Conservation (phyloP, 176 grass and related monocot species). For the Saccharum spontaneum region DNA sequence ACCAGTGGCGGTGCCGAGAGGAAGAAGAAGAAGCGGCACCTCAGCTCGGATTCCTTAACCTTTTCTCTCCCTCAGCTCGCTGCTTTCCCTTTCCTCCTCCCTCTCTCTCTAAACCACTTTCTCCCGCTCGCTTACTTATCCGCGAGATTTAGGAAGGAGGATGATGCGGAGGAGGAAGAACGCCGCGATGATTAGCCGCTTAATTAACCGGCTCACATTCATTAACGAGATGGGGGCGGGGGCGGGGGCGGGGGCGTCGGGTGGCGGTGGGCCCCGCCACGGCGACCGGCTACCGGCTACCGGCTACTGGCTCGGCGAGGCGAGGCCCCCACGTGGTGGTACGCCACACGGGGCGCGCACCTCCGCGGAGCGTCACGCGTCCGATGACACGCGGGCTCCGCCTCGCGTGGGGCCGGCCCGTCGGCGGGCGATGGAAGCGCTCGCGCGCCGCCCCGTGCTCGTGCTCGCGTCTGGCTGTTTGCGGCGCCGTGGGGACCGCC, state of each 20-base stretch:
- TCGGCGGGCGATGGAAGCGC: neutral
- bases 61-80: slow-evolving; percentile 3
- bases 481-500: neutral
- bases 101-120: neutral
- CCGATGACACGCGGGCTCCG: neutral
- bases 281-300: slow-evolving; percentile 9
- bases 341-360: neutral
- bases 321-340: neutral
- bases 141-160: slow-evolving; percentile 34
- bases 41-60: slow-evolving; percentile 9
- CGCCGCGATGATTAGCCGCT: slow-evolving; percentile 35
- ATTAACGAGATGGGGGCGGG: neutral
- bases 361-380: too few relatives aligned
- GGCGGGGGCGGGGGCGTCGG: neutral
- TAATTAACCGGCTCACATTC: slow-evolving; percentile 7
- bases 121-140: slow-evolving; percentile 32
- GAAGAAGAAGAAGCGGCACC: neutral
- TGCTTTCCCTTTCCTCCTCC: neutral
- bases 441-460: too few relatives aligned
- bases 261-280: slow-evolving; percentile 1
- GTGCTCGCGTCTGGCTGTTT: neutral
- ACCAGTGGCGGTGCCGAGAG: neutral
- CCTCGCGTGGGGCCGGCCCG: accelerated
- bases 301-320: neutral
- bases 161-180: neutral